phyloP scores from a whole-genome alignment of 2,329 filamentous ascomycete genomes.

The Sarocladium kiliense region DNA sequence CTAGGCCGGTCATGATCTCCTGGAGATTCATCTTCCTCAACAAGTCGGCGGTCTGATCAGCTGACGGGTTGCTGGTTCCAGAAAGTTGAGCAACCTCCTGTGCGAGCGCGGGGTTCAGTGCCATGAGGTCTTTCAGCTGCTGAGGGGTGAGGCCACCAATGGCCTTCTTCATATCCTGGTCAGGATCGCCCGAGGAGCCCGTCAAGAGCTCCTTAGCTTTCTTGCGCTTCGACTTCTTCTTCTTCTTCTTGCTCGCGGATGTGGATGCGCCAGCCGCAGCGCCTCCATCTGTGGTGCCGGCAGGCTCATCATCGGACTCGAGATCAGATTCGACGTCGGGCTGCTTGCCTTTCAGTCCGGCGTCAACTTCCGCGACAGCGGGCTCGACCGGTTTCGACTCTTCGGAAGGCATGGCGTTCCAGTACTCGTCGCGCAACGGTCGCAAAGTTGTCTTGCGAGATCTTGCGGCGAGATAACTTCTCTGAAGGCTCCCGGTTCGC shows the following conservation, averaged over 20 bases:
- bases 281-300: constrained; percentile 23
- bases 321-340: constrained; percentile 41
- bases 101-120: constrained; percentile 67
- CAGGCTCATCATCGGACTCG: constrained; percentile 32
- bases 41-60: constrained; percentile 42
- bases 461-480: not conserved
- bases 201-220: constrained; percentile 47
- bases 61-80: constrained; percentile 26
- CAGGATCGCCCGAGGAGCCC: constrained; percentile 28
- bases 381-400: constrained; percentile 59
- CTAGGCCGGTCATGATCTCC: constrained; percentile 69
- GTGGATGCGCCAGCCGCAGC: constrained; percentile 19
- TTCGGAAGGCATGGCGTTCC: constrained; percentile 41
- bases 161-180: constrained; percentile 42
- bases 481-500: not conserved
- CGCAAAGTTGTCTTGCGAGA: not conserved
- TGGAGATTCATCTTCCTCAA: constrained; percentile 61
- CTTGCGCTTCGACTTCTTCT: constrained; percentile 62
- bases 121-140: constrained; percentile 61
- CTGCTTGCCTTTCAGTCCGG: constrained; percentile 40
- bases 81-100: constrained; percentile 43
- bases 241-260: constrained; percentile 51
- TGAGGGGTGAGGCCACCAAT: constrained; percentile 48
- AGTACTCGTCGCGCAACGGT: not conserved
- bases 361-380: constrained; percentile 41